Evolutionary conservation across 2,329 filamentous ascomycete species (phyloP).

Genomic region (Aspergillus nomiae): DNA sequence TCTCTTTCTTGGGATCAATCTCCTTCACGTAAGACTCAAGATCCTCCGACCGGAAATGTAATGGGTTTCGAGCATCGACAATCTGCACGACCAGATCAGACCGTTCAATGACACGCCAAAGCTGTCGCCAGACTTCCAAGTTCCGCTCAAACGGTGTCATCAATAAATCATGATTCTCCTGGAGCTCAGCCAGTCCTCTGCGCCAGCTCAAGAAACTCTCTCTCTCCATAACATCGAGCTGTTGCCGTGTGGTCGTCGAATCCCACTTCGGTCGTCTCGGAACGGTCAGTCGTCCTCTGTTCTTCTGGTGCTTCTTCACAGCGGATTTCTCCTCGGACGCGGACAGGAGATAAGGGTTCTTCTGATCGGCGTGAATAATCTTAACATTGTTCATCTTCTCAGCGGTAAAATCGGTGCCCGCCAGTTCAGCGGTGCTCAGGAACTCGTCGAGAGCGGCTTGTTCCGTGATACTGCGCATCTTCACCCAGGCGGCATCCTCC

Average conservation of each 20-base stretch:
- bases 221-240: slow-evolving; percentile 78
- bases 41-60: slow-evolving; percentile 93
- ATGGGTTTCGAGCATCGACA: slow-evolving; percentile 91
- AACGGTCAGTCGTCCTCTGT: slow-evolving; percentile 79
- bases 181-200: slow-evolving; percentile 83
- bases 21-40: slow-evolving; percentile 93
- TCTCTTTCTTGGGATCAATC: slow-evolving; percentile 83
- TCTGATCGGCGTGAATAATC: slow-evolving; percentile 95
- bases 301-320: slow-evolving; percentile 78
- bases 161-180: slow-evolving; percentile 89
- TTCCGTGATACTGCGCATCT: slow-evolving; percentile 98
- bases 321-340: slow-evolving; percentile 78
- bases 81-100: slow-evolving; percentile 97
- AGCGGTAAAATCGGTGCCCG: slow-evolving; percentile 97
- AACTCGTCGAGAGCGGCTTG: slow-evolving; percentile 97
- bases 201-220: slow-evolving; percentile 85
- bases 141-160: slow-evolving; percentile 99
- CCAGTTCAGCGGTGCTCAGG: slow-evolving; percentile 89
- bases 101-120: slow-evolving; percentile 97
- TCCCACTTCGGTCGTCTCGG: slow-evolving; percentile 91
- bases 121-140: slow-evolving; percentile 93
- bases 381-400: slow-evolving; percentile 99
- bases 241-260: slow-evolving; percentile 74
- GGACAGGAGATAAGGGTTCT: slow-evolving; percentile 90
- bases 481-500: slow-evolving; percentile 94